These are phyloP conservation scores for Phytopythium chamaehyphon DNA, from an alignment of 352 stramenopile genomes.

Conservation along the genomic window DNA sequence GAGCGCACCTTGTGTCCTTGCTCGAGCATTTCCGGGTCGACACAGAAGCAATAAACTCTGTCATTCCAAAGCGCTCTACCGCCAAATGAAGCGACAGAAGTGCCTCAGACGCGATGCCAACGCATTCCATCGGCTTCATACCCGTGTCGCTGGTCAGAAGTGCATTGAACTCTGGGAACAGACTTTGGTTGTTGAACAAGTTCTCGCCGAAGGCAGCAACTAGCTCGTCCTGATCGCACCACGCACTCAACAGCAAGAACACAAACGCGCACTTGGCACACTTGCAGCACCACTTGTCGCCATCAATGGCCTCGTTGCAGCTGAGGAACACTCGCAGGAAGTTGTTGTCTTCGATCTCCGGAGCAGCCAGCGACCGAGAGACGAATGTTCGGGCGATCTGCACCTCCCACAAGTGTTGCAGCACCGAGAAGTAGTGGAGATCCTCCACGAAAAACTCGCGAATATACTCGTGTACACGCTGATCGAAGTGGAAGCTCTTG, in stretches of 20 bases:
- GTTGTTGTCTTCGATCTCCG: slow-evolving; percentile 5
- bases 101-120: slow-evolving; percentile 30
- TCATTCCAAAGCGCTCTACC: slow-evolving; percentile 10
- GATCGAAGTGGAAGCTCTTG: slow-evolving; percentile 44
- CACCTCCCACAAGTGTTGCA: slow-evolving; percentile 42
- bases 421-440: slow-evolving; percentile 37
- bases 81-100: slow-evolving; percentile 33
- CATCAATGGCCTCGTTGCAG: slow-evolving; percentile 33
- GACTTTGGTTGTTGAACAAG: slow-evolving; percentile 22
- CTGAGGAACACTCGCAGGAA: slow-evolving; percentile 38
- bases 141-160: slow-evolving; percentile 24
- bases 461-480: slow-evolving; percentile 27
- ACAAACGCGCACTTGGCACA: slow-evolving; percentile 45
- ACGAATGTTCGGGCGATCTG: slow-evolving; percentile 37
- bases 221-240: slow-evolving; percentile 18
- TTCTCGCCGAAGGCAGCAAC: slow-evolving; percentile 30
- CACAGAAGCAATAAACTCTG: slow-evolving; percentile 15
- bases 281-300: slow-evolving; percentile 33
- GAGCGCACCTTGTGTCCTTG: slow-evolving; percentile 18
- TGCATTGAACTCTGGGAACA: slow-evolving; percentile 23
- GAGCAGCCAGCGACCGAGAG: slow-evolving; percentile 14
- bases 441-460: slow-evolving; percentile 27
- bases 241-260: slow-evolving; percentile 34
- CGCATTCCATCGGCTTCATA: slow-evolving; percentile 43
- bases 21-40: slow-evolving; percentile 13